These are phyloP conservation scores for Backusella circina DNA, from an alignment of 192 early-diverging fungal genomes.

Conservation along the genomic window DNA sequence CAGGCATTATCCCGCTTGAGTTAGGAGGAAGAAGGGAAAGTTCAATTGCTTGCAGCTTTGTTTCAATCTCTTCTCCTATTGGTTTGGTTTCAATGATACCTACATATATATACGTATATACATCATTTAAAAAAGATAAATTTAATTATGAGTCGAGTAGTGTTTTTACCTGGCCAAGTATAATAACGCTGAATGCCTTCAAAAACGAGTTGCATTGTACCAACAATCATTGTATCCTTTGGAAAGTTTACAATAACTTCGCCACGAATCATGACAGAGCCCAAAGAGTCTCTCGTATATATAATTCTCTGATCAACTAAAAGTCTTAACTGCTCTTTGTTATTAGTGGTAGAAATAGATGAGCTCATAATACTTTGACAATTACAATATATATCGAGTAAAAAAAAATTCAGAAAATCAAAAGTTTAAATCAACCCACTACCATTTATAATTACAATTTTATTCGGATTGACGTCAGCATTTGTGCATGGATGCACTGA, in stretches of 20 bases:
- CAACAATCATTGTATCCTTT: slow-evolving; percentile 9
- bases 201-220: slow-evolving; percentile 19
- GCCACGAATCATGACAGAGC: slow-evolving; percentile 15
- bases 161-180: slow-evolving; percentile 12
- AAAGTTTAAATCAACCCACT: neutral
- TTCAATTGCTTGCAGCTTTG: slow-evolving; percentile 13
- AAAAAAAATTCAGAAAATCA: neutral
- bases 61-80: slow-evolving; percentile 5
- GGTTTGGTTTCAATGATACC: neutral
- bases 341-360: neutral
- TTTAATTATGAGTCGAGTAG: too few species aligned
- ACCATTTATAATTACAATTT: neutral
- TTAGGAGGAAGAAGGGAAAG: slow-evolving; percentile 21
- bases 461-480: neutral
- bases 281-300: neutral
- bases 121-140: neutral
- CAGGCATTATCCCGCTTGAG: slow-evolving; percentile 2
- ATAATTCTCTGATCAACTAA: slow-evolving; percentile 14
- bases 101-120: neutral
- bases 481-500: neutral
- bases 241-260: slow-evolving; percentile 18
- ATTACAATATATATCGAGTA: neutral
- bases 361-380: neutral
- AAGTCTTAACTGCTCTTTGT: slow-evolving; percentile 2
- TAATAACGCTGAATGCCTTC: slow-evolving; percentile 12